phyloP scores from a whole-genome alignment of 257 asterid species.

The Verbascum thapsus region DNA sequence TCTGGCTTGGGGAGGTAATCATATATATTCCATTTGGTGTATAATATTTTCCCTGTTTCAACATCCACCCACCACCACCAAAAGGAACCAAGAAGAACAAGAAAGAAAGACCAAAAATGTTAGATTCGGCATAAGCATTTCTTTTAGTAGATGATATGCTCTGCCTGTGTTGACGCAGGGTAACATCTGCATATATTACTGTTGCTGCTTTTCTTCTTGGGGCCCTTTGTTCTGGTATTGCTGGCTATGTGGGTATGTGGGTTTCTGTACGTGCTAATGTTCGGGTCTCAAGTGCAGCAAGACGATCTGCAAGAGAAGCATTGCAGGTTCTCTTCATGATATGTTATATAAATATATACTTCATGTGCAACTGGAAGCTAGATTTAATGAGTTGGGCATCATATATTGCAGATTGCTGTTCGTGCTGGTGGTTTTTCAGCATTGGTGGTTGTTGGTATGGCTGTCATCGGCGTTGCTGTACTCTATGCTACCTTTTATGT shows the following conservation, averaged over 20 bases:
- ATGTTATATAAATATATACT: constrained; percentile 24
- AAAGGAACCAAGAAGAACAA: background rate
- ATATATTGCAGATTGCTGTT: constrained; percentile 78
- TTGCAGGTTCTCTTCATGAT: constrained; percentile 61
- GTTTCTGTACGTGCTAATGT: constrained; percentile 99
- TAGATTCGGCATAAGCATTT: constrained; percentile 1
- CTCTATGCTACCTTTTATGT: constrained; percentile 87
- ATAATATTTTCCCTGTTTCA: constrained; percentile 10
- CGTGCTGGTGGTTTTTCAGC: constrained; percentile 99
- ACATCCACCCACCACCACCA: background rate
- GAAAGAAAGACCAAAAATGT: background rate
- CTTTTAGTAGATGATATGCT: constrained; percentile 22
- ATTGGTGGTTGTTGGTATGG: constrained; percentile 95
- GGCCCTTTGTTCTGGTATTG: constrained; percentile 94
- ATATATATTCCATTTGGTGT: constrained; percentile 18
- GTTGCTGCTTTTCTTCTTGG: constrained; percentile 93
- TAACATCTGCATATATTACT: constrained; percentile 78
- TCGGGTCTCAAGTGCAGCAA: constrained; percentile 98
- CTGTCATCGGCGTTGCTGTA: constrained; percentile 89
- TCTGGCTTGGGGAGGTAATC: constrained; percentile 91
- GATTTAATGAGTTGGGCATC: constrained; percentile 31
- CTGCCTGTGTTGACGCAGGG: constrained; percentile 52
- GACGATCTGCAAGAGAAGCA: constrained; percentile 97
- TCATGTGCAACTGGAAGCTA: constrained; percentile 22
- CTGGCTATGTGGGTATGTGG: constrained; percentile 99